Conservation (phyloP, 768 basidiomycete species). For the Hygrocybe punicea region DNA sequence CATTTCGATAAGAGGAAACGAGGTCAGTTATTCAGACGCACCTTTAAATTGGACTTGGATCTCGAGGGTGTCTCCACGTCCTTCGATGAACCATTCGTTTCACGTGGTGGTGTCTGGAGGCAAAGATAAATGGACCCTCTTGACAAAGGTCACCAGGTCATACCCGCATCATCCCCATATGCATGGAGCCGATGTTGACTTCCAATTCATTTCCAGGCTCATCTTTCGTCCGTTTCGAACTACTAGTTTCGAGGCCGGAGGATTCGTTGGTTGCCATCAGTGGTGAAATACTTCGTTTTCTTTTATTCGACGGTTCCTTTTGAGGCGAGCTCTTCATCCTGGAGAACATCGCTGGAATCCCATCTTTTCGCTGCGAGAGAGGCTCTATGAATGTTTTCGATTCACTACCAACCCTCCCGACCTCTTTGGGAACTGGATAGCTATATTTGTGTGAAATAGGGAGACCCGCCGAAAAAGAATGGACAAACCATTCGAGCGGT, state of each 20-base stretch:
- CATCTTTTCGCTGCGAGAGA: constrained; percentile 73
- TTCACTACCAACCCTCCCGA: constrained; percentile 86
- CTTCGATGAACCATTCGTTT: too few species aligned
- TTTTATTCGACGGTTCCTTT: neutral
- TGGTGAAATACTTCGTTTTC: constrained; percentile 3
- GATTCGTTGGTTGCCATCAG: neutral
- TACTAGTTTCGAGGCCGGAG: too few species aligned
- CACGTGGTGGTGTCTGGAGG: neutral
- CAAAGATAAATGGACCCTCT: neutral
- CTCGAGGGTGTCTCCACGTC: neutral
- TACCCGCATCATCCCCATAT: too few species aligned
- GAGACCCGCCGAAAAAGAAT: neutral
- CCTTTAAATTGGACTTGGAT: neutral
- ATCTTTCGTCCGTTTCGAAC: too few species aligned
- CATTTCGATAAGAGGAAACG: neutral
- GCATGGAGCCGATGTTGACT: too few species aligned
- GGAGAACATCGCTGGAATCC: constrained; percentile 79
- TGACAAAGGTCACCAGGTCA: too few species aligned
- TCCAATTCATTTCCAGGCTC: too few species aligned
- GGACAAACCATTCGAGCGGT: constrained; percentile 65
- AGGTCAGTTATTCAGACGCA: neutral
- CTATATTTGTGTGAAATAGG: constrained; percentile 36
- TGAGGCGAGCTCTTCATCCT: constrained; percentile 43
- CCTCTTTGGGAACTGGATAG: constrained; percentile 85
- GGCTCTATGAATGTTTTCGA: constrained; percentile 82